Conservation (phyloP, 768 basidiomycete genomes). For the Hypsizygus marmoreus region DNA sequence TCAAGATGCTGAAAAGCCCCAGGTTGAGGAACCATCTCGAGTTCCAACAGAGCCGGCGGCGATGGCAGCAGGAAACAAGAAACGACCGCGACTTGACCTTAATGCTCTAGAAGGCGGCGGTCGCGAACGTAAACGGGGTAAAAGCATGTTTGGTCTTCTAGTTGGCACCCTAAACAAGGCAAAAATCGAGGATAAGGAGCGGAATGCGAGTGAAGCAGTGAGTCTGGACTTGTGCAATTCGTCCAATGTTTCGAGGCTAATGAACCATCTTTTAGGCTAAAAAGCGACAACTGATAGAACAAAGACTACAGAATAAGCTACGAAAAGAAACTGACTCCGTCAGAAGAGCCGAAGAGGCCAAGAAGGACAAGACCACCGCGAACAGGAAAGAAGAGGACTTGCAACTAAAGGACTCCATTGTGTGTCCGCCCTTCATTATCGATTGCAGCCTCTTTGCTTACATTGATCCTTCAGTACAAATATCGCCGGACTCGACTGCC, state of each 20-base stretch:
- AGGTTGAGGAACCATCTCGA: slow-evolving; percentile 32
- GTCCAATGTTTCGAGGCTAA: neutral
- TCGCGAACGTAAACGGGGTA: slow-evolving; percentile 79
- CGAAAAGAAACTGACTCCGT: slow-evolving; percentile 85
- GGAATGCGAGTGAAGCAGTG: slow-evolving; percentile 85
- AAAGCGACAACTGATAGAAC: slow-evolving; percentile 81
- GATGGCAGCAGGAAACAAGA: slow-evolving; percentile 49
- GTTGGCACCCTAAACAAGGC: slow-evolving; percentile 86
- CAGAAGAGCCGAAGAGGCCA: slow-evolving; percentile 82
- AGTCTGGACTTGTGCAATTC: slow-evolving; percentile 23
- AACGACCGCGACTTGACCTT: slow-evolving; percentile 76
- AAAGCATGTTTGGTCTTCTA: slow-evolving; percentile 85
- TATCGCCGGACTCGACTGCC: slow-evolving; percentile 73
- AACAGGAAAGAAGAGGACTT: slow-evolving; percentile 83
- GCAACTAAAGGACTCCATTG: slow-evolving; percentile 79
- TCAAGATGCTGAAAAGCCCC: slow-evolving; percentile 31
- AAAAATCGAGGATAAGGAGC: slow-evolving; percentile 83
- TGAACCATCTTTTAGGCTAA: slow-evolving; percentile 57
- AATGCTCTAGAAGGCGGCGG: slow-evolving; percentile 37
- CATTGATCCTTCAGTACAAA: slow-evolving; percentile 55
- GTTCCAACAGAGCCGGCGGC: slow-evolving; percentile 49
- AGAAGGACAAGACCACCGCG: slow-evolving; percentile 76
- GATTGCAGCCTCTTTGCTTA: neutral
- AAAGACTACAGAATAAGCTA: slow-evolving; percentile 83
- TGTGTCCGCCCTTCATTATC: slow-evolving; percentile 36